Evolutionary conservation across 2,329 filamentous ascomycete species (phyloP).

Genomic region (Juglanconis oblonga): DNA sequence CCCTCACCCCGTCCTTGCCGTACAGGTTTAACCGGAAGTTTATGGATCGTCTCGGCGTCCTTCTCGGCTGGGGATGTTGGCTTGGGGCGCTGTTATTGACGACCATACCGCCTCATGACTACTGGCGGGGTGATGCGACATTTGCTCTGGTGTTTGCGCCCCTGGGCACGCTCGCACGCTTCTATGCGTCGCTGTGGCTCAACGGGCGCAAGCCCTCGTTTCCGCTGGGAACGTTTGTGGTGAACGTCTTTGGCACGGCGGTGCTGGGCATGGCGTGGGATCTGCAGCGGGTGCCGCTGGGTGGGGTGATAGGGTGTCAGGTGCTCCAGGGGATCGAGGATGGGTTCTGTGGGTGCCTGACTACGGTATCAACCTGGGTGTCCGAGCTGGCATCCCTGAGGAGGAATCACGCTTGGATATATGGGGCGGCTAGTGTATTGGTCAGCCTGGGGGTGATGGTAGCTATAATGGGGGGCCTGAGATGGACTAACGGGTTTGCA

Average conservation of each 20-base stretch:
- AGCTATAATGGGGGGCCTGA: constrained; percentile 70
- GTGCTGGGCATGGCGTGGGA: constrained; percentile 76
- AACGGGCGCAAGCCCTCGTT: constrained; percentile 67
- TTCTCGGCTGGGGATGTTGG: constrained; percentile 75
- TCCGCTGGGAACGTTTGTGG: constrained; percentile 80
- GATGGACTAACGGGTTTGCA: constrained; percentile 63
- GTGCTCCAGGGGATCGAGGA: constrained; percentile 62
- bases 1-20: constrained; percentile 57
- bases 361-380: constrained; percentile 67
- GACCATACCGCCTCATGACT: constrained; percentile 64
- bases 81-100: constrained; percentile 70
- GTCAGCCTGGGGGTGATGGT: constrained; percentile 59
- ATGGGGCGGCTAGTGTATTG: constrained; percentile 60
- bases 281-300: constrained; percentile 63
- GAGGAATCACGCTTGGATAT: constrained; percentile 59
- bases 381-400: constrained; percentile 54
- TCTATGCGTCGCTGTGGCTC: constrained; percentile 68
- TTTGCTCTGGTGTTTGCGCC: constrained; percentile 84
- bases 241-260: constrained; percentile 75
- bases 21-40: constrained; percentile 54
- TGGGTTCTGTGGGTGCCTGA: constrained; percentile 66
- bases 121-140: constrained; percentile 72
- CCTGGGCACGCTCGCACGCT: constrained; percentile 71
- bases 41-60: constrained; percentile 60
- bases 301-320: constrained; percentile 58